Evolutionary conservation across 1,284 basidiomycete species (phyloP), one percentile per base, ranked within the genome.

Genomic region (Austropuccinia psidii): DNA sequence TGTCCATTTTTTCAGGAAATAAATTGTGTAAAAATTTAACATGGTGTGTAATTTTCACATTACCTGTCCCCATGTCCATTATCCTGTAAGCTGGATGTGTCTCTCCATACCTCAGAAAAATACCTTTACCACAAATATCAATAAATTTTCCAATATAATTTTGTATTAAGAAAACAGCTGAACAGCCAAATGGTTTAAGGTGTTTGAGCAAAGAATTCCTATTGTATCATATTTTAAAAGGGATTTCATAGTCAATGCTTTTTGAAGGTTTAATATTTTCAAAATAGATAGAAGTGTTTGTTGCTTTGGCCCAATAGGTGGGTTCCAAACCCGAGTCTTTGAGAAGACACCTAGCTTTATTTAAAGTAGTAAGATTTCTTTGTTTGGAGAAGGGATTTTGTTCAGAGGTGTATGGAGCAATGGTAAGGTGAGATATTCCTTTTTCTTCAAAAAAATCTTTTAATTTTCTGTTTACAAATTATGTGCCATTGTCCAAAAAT

Each of bases 291-390:
- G n/a, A n/a, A n/a, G n/a, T n/a, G n/a, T n/a, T n/a, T n/a, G n/a
- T n/a, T n/a, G n/a, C n/a, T n/a, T n/a, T n/a, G n/a, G n/a, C 55
- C 82, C 81, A 83, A 8, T 81, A 78, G 31, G 52, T 75, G 50
- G 67, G 72, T 7, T 79, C 80, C 0, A 83, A 76, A 8, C 75
- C 68, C 0, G 79, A 43, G 21, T 76, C 74, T 8, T 77, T 52
- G 0, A 82, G 75, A 75, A 83, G 76, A 0, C 79, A 77, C 1
- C 78, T 66, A 9, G 75, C 75, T 33, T 72, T 75, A 17, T 79
- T 77, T 1, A 79, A 58, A 24, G 77, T 77, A 1, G 79, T 82
- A 1, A 79, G 68, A 75, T 79, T 76, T 31, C 75, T 9, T 55
- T 80, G 58, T 76, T 80, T 77, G 0, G 80, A 76, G 41, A 78